phyloP scores from a whole-genome alignment of 1,284 basidiomycete genomes.

The Sporisorium exsertum region DNA sequence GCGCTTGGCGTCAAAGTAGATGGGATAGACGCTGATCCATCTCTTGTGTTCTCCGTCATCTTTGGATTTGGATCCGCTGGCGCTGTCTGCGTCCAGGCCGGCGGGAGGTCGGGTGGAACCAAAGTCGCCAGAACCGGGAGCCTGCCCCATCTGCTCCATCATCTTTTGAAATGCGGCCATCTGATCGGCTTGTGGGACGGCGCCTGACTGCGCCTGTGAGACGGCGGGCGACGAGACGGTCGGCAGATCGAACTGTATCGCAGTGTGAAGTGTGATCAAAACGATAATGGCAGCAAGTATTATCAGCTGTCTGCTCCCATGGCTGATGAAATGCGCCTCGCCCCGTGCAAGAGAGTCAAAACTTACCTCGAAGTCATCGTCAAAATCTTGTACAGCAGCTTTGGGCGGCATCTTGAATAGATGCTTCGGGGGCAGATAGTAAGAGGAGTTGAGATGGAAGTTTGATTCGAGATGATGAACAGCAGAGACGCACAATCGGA shows the following conservation, averaged over 20 bases:
- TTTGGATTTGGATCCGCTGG: conserved; percentile 29
- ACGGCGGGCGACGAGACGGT: conserved; percentile 47
- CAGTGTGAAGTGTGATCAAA: not conserved
- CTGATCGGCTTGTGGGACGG: conserved; percentile 48
- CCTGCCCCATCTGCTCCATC: conserved; percentile 62
- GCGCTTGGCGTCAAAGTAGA: conserved; percentile 95
- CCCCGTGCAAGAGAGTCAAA: not conserved
- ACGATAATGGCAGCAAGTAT: not conserved
- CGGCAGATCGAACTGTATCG: conserved; percentile 58
- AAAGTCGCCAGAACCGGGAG: conserved; percentile 40
- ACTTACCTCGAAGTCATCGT: conserved; percentile 68
- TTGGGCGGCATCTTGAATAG: conserved; percentile 48
- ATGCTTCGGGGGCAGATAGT: not conserved
- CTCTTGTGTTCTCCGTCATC: conserved; percentile 71
- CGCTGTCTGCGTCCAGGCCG: conserved; percentile 9
- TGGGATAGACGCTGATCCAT: conserved; percentile 94
- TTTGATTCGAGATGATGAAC: not conserved
- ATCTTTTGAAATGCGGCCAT: conserved; percentile 61
- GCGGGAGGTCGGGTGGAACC: conserved; percentile 31
- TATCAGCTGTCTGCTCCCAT: conserved; percentile 5
- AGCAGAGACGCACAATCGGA: conserved; percentile 9
- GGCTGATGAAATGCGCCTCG: not conserved
- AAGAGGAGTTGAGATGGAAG: not conserved
- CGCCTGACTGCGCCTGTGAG: conserved; percentile 27
- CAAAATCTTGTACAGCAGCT: conserved; percentile 65